A percentile compares a stretch with the other conserved stretches of the same genome.
These are phyloP conservation scores for Fusarium tricinctum DNA, from an alignment of 2,329 filamentous ascomycete species.

Conservation along the genomic window DNA sequence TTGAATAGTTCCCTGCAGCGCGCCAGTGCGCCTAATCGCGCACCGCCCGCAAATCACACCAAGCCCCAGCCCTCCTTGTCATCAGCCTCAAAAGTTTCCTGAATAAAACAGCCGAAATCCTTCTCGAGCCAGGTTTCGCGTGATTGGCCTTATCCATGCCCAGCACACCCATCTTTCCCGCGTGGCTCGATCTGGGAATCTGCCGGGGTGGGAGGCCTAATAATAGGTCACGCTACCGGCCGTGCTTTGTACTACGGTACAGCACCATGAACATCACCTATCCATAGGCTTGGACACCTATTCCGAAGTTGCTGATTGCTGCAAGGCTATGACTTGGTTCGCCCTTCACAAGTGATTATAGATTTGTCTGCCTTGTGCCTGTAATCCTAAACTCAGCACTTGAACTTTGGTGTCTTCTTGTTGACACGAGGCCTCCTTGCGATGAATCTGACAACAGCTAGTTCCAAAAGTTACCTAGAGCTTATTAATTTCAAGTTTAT, in stretches of 20 bases:
- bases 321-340: conserved; percentile 40
- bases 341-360: conserved; percentile 13
- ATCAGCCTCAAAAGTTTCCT: conserved; percentile 24
- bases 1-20: conserved; percentile 35
- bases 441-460: background rate
- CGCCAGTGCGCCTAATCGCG: conserved; percentile 49
- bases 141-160: conserved; percentile 31
- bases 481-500: background rate
- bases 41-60: conserved; percentile 45
- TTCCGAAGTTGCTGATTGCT: conserved; percentile 32
- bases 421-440: conserved; percentile 43
- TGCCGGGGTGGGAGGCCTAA: conserved; percentile 32
- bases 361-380: conserved; percentile 43
- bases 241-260: conserved; percentile 1
- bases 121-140: conserved; percentile 2
- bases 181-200: conserved; percentile 35
- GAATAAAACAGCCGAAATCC: conserved; percentile 30
- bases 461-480: background rate
- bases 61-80: conserved; percentile 33
- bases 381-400: conserved; percentile 14
- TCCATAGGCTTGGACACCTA: conserved; percentile 19
- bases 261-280: conserved; percentile 16
- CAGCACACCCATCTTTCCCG: conserved; percentile 23
- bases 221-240: conserved; percentile 39
- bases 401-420: conserved; percentile 1